Percentiles rank a stretch among this genome's conserved stretches.
Conservation (phyloP, 768 basidiomycete genomes). For the Pisolithus tinctorius region DNA sequence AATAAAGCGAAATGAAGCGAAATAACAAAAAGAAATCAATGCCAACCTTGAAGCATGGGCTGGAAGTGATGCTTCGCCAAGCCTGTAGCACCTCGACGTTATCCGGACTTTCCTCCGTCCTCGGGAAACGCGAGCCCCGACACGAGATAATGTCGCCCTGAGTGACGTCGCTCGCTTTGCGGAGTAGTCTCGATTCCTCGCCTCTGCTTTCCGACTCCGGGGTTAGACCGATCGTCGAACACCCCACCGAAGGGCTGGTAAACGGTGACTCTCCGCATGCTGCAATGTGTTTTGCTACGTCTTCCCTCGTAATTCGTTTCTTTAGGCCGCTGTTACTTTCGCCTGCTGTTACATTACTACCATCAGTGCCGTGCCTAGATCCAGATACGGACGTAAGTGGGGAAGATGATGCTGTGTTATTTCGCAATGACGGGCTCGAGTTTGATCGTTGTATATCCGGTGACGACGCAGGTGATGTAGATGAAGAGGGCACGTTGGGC, state of each 20-base stretch:
- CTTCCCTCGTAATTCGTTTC: conserved; percentile 35
- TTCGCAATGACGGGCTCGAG: conserved; percentile 3
- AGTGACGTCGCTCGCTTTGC: conserved; percentile 38
- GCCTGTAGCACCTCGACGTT: conserved; percentile 76
- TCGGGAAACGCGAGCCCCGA: conserved; percentile 61
- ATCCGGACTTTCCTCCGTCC: conserved; percentile 58
- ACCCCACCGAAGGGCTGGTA: conserved; percentile 16
- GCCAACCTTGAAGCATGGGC: conserved; percentile 71
- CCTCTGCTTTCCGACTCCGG: not conserved
- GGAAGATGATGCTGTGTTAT: conserved; percentile 13
- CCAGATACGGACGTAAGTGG: conserved; percentile 21
- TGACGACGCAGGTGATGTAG: conserved; percentile 17
- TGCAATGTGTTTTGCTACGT: conserved; percentile 44
- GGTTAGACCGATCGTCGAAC: conserved; percentile 17
- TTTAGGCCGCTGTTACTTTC: conserved; percentile 23
- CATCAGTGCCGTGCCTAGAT: conserved; percentile 28
- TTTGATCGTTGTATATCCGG: conserved; percentile 17
- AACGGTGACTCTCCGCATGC: conserved; percentile 59
- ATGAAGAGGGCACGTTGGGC: conserved; percentile 9
- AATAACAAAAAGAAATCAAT: not conserved
- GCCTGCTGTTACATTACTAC: not conserved
- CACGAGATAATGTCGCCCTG: conserved; percentile 57
- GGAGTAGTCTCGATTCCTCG: conserved; percentile 8
- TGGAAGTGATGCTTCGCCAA: conserved; percentile 69
- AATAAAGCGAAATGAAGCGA: not conserved